These are phyloP conservation scores for Pseudopithomyces chartarum DNA, from an alignment of 2,329 filamentous ascomycete species.

Conservation along the genomic window DNA sequence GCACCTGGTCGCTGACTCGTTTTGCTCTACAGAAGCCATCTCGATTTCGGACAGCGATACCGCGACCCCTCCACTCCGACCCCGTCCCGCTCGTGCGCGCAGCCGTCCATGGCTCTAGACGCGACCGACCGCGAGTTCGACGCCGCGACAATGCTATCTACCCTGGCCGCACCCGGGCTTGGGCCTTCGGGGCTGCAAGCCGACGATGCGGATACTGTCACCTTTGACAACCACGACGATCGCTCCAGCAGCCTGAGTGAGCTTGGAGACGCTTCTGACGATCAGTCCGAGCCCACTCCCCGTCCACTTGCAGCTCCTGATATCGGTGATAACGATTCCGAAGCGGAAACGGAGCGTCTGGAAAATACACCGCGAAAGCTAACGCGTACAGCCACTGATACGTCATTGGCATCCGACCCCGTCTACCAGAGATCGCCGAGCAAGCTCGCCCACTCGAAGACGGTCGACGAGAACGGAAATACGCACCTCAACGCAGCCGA, in stretches of 20 bases:
- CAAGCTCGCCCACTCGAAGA: conserved; percentile 42
- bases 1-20: not conserved
- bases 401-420: conserved; percentile 39
- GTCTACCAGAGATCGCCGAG: conserved; percentile 43
- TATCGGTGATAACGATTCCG: conserved; percentile 68
- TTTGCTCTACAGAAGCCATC: conserved; percentile 17
- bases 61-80: conserved; percentile 45
- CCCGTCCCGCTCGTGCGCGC: conserved; percentile 47
- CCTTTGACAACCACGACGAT: conserved; percentile 53
- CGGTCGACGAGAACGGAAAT: conserved; percentile 36
- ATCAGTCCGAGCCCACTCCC: conserved; percentile 46
- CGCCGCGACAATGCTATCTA: conserved; percentile 29
- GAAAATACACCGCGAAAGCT: conserved; percentile 81
- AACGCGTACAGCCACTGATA: conserved; percentile 43
- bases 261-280: conserved; percentile 79
- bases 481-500: conserved; percentile 28
- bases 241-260: conserved; percentile 91
- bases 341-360: conserved; percentile 92
- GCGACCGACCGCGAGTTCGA: conserved; percentile 16
- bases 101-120: conserved; percentile 20
- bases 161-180: conserved; percentile 28
- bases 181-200: conserved; percentile 20
- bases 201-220: conserved; percentile 16
- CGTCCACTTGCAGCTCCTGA: conserved; percentile 26
- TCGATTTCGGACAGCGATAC: conserved; percentile 17